Evolutionary conservation across 1,284 basidiomycete genomes (phyloP).

Genomic region (Apiotrichum mycotoxinovorans): DNA sequence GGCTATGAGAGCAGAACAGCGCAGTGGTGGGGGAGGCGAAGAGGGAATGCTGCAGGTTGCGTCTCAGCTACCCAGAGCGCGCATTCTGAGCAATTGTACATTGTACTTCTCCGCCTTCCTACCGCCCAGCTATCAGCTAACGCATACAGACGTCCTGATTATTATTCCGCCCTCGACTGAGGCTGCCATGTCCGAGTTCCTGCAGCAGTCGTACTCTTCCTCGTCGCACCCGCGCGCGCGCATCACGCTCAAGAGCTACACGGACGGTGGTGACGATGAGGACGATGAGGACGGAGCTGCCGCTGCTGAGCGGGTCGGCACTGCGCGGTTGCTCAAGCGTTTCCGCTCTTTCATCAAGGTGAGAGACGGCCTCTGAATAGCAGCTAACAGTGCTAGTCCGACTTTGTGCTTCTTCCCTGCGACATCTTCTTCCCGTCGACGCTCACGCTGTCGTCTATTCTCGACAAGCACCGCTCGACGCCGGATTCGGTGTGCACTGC

Average conservation of each 20-base stretch:
- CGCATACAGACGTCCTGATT: slow-evolving; percentile 68
- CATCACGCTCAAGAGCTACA: slow-evolving; percentile 35
- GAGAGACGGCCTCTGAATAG: slow-evolving; percentile 1
- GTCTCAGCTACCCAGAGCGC: too few relatives aligned
- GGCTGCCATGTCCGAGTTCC: slow-evolving; percentile 70
- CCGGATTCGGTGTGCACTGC: slow-evolving; percentile 68
- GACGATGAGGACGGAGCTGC: slow-evolving; percentile 22
- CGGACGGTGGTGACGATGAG: slow-evolving; percentile 44
- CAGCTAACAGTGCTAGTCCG: slow-evolving; percentile 51
- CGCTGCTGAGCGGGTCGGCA: slow-evolving; percentile 35
- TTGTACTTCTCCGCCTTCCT: neutral
- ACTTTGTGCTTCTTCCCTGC: slow-evolving; percentile 87
- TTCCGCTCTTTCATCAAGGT: slow-evolving; percentile 46
- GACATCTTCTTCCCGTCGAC: slow-evolving; percentile 77
- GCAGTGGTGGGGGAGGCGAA: too few relatives aligned
- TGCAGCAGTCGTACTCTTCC: slow-evolving; percentile 55
- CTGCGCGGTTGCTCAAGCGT: slow-evolving; percentile 44
- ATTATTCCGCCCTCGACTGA: slow-evolving; percentile 75
- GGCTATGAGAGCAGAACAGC: neutral
- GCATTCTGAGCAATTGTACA: too few relatives aligned
- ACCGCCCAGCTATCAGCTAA: neutral
- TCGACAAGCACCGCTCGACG: slow-evolving; percentile 78
- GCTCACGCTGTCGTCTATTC: slow-evolving; percentile 64
- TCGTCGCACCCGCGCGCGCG: slow-evolving; percentile 29
- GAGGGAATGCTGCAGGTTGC: too few relatives aligned